Conservation (phyloP, 495 filamentous ascomycete species). For the Penicillium roqueforti region DNA sequence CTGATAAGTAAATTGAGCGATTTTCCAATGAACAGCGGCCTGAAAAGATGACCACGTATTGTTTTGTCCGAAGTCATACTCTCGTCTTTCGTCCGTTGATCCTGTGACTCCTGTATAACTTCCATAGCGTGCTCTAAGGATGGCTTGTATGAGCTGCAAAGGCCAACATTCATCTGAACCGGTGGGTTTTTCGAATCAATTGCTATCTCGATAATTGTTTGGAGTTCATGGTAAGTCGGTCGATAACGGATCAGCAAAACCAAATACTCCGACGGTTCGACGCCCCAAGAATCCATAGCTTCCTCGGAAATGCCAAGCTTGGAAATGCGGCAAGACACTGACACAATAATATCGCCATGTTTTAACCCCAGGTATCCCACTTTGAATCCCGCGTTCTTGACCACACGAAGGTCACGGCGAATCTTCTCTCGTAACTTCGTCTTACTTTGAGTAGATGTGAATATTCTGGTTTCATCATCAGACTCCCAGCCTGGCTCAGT, state of each 20-base stretch:
- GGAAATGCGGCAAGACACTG: constrained; percentile 55
- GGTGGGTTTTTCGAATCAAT: not conserved
- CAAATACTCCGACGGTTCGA: constrained; percentile 64
- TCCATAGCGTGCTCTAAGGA: constrained; percentile 35
- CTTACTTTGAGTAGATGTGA: constrained; percentile 26
- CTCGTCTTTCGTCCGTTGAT: constrained; percentile 2
- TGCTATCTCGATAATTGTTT: constrained; percentile 38
- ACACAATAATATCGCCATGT: constrained; percentile 56
- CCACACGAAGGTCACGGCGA: constrained; percentile 57
- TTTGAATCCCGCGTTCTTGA: constrained; percentile 66
- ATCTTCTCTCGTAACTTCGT: constrained; percentile 34
- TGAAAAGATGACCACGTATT: constrained; percentile 26
- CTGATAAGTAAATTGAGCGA: constrained; percentile 70
- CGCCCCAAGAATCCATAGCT: constrained; percentile 71
- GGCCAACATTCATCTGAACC: constrained; percentile 43
- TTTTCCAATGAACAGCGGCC: constrained; percentile 63
- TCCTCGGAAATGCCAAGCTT: constrained; percentile 76
- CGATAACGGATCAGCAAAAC: constrained; percentile 71
- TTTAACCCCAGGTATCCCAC: constrained; percentile 59
- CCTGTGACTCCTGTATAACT: constrained; percentile 41
- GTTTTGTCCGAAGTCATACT: not conserved
- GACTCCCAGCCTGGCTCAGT: constrained; percentile 31
- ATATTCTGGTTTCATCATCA: constrained; percentile 31
- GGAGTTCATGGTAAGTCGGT: constrained; percentile 52
- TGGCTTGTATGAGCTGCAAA: constrained; percentile 50